Conservation (phyloP, 192 early-diverging fungal genomes). For the Coemansia sp. region DNA sequence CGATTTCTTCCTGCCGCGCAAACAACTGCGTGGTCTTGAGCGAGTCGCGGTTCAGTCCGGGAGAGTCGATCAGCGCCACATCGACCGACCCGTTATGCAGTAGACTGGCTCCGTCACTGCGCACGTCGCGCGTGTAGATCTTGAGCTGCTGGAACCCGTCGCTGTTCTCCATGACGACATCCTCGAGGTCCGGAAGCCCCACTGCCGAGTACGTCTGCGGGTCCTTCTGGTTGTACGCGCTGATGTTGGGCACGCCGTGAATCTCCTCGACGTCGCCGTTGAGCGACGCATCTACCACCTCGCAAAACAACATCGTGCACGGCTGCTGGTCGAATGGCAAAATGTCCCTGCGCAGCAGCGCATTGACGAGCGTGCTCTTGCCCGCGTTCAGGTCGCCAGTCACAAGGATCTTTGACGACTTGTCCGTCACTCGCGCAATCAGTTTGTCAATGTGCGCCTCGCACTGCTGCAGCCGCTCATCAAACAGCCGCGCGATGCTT, state of each 20-base stretch:
- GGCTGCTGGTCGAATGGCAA: constrained; percentile 98
- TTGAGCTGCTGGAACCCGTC: constrained; percentile 86
- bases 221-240: constrained; percentile 71
- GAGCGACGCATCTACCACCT: constrained; percentile 91
- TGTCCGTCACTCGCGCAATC: constrained; percentile 84
- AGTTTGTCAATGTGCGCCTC: constrained; percentile 82
- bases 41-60: constrained; percentile 97
- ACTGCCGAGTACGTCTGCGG: constrained; percentile 72
- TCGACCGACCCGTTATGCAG: constrained; percentile 97
- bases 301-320: constrained; percentile 95
- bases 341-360: constrained; percentile 86
- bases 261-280: constrained; percentile 92
- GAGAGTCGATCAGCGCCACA: constrained; percentile 97
- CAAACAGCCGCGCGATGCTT: constrained; percentile 72
- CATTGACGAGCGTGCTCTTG: constrained; percentile 97
- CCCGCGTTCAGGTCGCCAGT: constrained; percentile 99
- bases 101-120: constrained; percentile 64
- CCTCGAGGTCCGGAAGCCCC: constrained; percentile 74
- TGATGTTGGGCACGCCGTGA: constrained; percentile 80
- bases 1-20: constrained; percentile 98
- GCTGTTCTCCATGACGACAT: constrained; percentile 83
- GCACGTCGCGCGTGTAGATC: constrained; percentile 73
- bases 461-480: constrained; percentile 70
- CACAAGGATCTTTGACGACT: constrained; percentile 90
- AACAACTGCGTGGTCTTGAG: constrained; percentile 97